Percentiles rank a stretch among this genome's conserved stretches.
Conservation (phyloP, 345 rosid species). For the Hibiscus tridactylites region DNA sequence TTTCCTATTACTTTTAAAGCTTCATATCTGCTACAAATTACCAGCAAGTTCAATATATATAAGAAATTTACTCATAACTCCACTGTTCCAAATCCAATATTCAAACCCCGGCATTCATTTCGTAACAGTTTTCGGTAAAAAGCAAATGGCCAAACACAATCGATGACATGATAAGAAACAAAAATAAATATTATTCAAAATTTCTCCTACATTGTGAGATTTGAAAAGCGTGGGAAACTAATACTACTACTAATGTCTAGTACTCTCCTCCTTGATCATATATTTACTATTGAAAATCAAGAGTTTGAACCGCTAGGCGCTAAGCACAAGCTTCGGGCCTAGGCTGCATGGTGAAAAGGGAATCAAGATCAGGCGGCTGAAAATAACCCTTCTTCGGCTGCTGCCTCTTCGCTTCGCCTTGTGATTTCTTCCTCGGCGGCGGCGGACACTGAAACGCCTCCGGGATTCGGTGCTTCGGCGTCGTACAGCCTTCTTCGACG, state of each 20-base stretch:
- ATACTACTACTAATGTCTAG: neutral
- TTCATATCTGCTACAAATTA: neutral
- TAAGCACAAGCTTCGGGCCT: conserved; percentile 10
- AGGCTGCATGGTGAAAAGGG: conserved; percentile 9
- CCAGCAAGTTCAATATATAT: neutral
- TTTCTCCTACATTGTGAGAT: neutral
- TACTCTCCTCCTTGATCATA: neutral
- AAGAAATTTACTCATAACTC: no score
- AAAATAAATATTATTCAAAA: neutral
- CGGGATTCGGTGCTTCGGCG: conserved; percentile 11
- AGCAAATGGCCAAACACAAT: neutral
- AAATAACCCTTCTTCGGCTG: conserved; percentile 19
- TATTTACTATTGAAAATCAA: neutral
- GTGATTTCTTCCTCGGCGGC: conserved; percentile 19
- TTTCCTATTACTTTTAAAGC: neutral
- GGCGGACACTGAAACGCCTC: conserved; percentile 14
- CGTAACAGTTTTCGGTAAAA: neutral
- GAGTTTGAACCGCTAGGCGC: neutral
- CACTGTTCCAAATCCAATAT: no score
- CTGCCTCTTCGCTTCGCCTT: neutral
- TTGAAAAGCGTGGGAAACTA: neutral
- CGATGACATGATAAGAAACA: neutral
- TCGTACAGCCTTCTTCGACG: neutral
- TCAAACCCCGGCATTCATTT: neutral
- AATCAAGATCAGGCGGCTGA: conserved; percentile 20